These are phyloP conservation scores for Nasturtium officinale DNA, from an alignment of 345 rosid genomes.

Conservation along the genomic window DNA sequence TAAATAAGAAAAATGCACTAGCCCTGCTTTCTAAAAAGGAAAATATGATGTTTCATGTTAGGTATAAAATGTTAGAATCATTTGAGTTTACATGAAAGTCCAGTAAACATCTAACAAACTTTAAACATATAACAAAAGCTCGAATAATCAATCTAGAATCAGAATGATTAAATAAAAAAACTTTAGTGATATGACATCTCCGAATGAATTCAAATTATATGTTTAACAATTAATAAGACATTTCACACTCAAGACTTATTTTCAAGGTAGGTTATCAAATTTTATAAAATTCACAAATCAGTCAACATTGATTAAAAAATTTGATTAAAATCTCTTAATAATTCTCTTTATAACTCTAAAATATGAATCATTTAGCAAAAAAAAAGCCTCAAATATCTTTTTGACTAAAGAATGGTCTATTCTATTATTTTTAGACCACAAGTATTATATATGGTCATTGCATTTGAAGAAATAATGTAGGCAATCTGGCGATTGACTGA, in stretches of 20 bases:
- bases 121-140: not conserved
- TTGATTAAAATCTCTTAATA: not conserved
- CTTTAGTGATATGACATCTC: not conserved
- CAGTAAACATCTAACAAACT: not conserved
- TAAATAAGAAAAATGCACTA: not conserved
- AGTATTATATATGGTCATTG: not conserved
- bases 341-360: not conserved
- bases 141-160: not conserved
- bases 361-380: not conserved
- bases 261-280: not conserved
- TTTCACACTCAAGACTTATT: too few species aligned
- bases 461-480: not conserved
- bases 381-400: not conserved
- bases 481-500: slow-evolving; percentile 9
- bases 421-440: slow-evolving; percentile 9
- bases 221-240: not conserved
- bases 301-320: not conserved
- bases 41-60: not conserved
- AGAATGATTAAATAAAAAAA: too few species aligned
- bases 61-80: not conserved
- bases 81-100: not conserved
- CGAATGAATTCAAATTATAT: not conserved
- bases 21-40: too few species aligned
- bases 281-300: not conserved
- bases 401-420: not conserved